Base-by-base conservation (phyloP, 2,329 filamentous ascomycete genomes). In the Diplodia seriata region DNA sequence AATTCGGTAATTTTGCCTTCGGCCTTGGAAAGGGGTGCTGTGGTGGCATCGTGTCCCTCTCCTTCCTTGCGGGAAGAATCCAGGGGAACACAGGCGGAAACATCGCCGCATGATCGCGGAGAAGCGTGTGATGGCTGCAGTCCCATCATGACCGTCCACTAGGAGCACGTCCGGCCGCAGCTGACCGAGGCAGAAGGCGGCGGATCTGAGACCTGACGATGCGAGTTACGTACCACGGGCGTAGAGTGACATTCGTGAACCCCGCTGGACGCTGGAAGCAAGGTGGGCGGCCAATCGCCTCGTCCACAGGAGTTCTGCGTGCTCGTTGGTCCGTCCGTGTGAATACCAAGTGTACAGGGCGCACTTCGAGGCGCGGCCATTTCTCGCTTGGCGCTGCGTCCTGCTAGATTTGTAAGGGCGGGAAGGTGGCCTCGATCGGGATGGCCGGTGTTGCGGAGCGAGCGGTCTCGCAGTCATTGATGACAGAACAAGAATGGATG, bases 231-330 rank as follows among this genome's bases (percentile, higher is more conserved):
- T 63, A 51, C 43, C 59, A 63, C 47, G 59, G 51, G 47, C 43
- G 43, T 63, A 47, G 59, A 51, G 59, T 63, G 59, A 63, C 47
- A 63, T 63, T 63, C n/a, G 47, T 51, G 59, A 51, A 51, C 56
- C 56, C 29, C 56, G 29, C 26, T 49, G 31, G 40, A 12, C 3
- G 18, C 29, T 18, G 23, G 56, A 63, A 38, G 43, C 59, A 50
- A 38, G 59, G 47, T 29, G 23, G n/a, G 47, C 14, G 7, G 36
- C 43, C 40, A 61, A 51, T 51, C 33, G 18, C 29, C 18, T 29
- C 26, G 9, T 51, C 20, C 29, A 23, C 59, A 51, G 29, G 59
- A 38, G 47, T 29, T n/a, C 36, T 47, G 59, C 26, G 47, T 51
- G 50, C 18, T 51, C 38, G 18, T 63, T 63, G 31, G 33, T 38